Base-by-base conservation (phyloP, 805 yeast species). In the Lipomyces yamadae region DNA sequence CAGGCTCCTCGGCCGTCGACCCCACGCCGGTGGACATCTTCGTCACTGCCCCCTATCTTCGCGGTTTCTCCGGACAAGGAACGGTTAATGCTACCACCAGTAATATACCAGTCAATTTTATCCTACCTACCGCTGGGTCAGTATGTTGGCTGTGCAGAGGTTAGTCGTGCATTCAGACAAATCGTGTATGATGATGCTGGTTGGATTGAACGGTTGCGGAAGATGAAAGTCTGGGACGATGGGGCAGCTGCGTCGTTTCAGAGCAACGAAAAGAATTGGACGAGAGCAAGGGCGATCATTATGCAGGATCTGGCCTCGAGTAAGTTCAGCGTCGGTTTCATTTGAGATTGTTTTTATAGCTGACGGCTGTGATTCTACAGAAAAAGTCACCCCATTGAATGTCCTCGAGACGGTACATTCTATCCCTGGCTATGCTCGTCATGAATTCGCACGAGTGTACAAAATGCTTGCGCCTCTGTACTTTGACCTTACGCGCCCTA, bases 381-480 rank as follows among this genome's bases (percentile, higher is more conserved):
- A 18, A 13, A n/a, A 55, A 8, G 45, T 73, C 18, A 71, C 74
- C 63, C 82, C 83, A 0, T 73, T 82, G 60, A 73, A 73, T 7
- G 82, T 84, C 61, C 72, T 82, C 55, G 76, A 58, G 58, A 10
- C 72, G 74, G 15, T 74, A 73, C 50, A 75, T 72, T 64, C 73
- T 72, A 4, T 73, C 76, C 29, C 73, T 70, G 63, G 72, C 6
- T 68, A 72, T n/a, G 84, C 84, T 48, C 77, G 78, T 65, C 72
- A 68, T 61, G 85, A 81, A 65, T 76, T 82, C 45, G 71, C 80
- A 48, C 74, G 75, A 61, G 78, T 85, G 13, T 78, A 80, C 66
- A 74, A 75, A 53, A 73, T 80, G 18, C 74, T 85, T 54, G 76
- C 74, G 30, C 81, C 81, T 7, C 81, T 82, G 66, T 85, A 85